Evolutionary conservation across 1,284 basidiomycete genomes (phyloP).

Genomic region (Cutaneotrichosporon mucoides): DNA sequence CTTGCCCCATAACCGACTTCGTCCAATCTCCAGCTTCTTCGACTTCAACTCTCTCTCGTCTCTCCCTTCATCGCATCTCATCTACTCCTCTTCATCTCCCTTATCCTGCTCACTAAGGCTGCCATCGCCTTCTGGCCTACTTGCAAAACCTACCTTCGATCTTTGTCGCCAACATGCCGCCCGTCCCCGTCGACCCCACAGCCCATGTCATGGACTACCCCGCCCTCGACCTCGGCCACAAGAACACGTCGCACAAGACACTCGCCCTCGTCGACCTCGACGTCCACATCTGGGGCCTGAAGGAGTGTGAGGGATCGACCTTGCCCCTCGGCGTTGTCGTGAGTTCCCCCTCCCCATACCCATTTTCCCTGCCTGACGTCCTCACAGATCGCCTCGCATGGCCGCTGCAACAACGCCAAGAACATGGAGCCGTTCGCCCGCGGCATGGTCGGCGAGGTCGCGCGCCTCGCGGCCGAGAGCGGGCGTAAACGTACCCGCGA

Average conservation of each 20-base stretch:
- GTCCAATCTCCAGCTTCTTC: too few relatives aligned
- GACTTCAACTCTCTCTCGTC: too few relatives aligned
- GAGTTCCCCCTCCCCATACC: slow-evolving; percentile 13
- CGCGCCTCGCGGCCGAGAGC: slow-evolving; percentile 5
- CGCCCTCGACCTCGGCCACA: slow-evolving; percentile 27
- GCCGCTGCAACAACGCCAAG: slow-evolving; percentile 35
- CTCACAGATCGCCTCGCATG: slow-evolving; percentile 40
- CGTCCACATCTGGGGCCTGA: slow-evolving; percentile 39
- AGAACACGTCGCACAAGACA: slow-evolving; percentile 7
- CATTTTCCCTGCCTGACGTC: not conserved
- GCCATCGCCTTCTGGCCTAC: too few relatives aligned
- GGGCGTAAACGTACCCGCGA: slow-evolving; percentile 28
- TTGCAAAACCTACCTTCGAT: too few relatives aligned
- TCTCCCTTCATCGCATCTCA: too few relatives aligned
- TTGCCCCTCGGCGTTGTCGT: slow-evolving; percentile 36
- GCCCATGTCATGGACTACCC: slow-evolving; percentile 34
- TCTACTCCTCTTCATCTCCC: too few relatives aligned
- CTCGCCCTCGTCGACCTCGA: slow-evolving; percentile 35
- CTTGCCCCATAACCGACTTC: too few relatives aligned
- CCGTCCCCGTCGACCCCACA: slow-evolving; percentile 3
- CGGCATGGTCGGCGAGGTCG: slow-evolving; percentile 33
- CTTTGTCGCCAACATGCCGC: not conserved
- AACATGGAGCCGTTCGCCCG: slow-evolving; percentile 38
- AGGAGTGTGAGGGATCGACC: slow-evolving; percentile 32
- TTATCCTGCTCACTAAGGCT: too few relatives aligned